Evolutionary conservation across 768 basidiomycete genomes (phyloP), one percentile per base, ranked within the genome.

Genomic region (Cystobasidium tubakii): DNA sequence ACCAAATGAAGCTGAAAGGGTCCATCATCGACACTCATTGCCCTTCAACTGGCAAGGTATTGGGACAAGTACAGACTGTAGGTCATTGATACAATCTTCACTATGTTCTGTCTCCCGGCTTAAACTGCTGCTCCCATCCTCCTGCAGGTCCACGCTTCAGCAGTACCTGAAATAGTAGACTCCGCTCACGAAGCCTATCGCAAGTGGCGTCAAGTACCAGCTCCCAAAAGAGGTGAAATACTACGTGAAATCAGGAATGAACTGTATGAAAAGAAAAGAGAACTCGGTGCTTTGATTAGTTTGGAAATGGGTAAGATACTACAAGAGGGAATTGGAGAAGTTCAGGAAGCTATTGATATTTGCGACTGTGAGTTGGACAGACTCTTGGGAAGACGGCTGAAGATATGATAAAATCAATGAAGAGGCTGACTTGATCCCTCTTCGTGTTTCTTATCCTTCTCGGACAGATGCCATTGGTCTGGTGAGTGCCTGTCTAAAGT

Each of bases 191-290:
- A 90, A 64, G 94, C 93, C 4, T 89, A 88, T 79, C 81, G 82
- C 9, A 77, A 82, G 74, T 88, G 95, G 81, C 85, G 92, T 81
- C 85, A 83, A 74, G 84, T 93, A 39, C 92, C 94, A 60, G 91
- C 91, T 15, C 95, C 94, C 1, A 87, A 86, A 64, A 85, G 94
- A 73, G 94, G 94, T 19, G 92, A 96, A 77, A 85, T 97, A 34
- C 80, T 97, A 65, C 84, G 94, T 74, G 90, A 96, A 81, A 89
- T 97, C 75, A 84, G 94, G 73, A 88, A 90, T 80, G 90, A 88
- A 33, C 69, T 63, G 25, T 29, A 34, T 66, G 67, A 75, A 55
- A 77, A 92, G 90, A 85, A 89, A 36, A 87, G 89, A 67, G 87
- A 85, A 43, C 85, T 95, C 3, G 92, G 92, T 63, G 88, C 89